Conservation (phyloP, 768 basidiomycete species). For the Podaxis carcinomalis region DNA sequence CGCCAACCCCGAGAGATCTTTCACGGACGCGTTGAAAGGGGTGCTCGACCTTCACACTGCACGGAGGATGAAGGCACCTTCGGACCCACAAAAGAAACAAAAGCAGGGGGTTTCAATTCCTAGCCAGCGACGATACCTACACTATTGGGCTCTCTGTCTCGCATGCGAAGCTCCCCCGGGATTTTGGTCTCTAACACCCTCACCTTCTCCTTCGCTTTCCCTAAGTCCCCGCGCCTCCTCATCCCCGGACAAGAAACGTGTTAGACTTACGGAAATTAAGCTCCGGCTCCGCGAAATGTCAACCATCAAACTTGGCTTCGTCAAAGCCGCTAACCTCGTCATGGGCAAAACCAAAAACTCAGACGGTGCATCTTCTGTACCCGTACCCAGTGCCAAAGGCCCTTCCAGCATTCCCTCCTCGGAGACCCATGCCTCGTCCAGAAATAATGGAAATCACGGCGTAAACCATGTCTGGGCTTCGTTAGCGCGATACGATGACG, state of each 20-base stretch:
- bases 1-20: constrained; percentile 24
- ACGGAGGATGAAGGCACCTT: constrained; percentile 56
- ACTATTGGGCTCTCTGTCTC: constrained; percentile 73
- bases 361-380: neutral
- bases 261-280: constrained; percentile 52
- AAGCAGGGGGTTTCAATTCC: constrained; percentile 74
- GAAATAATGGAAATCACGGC: constrained; percentile 15
- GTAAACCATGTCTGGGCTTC: constrained; percentile 61
- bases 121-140: constrained; percentile 73
- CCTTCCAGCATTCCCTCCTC: neutral
- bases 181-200: constrained; percentile 37
- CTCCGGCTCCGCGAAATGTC: constrained; percentile 59
- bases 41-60: constrained; percentile 69
- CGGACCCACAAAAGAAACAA: constrained; percentile 23
- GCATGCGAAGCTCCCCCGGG: constrained; percentile 48
- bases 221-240: neutral
- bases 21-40: constrained; percentile 40
- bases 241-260: constrained; percentile 30
- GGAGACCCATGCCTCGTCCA: constrained; percentile 17
- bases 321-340: constrained; percentile 53
- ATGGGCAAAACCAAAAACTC: constrained; percentile 36
- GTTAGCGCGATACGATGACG: constrained; percentile 77
- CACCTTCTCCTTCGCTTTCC: constrained; percentile 2
- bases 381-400: neutral
- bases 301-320: constrained; percentile 43